Percentiles rank a stretch among this genome's conserved stretches.
phyloP scores from a whole-genome alignment of 805 yeast species.

The Ogataea dorogensis region DNA sequence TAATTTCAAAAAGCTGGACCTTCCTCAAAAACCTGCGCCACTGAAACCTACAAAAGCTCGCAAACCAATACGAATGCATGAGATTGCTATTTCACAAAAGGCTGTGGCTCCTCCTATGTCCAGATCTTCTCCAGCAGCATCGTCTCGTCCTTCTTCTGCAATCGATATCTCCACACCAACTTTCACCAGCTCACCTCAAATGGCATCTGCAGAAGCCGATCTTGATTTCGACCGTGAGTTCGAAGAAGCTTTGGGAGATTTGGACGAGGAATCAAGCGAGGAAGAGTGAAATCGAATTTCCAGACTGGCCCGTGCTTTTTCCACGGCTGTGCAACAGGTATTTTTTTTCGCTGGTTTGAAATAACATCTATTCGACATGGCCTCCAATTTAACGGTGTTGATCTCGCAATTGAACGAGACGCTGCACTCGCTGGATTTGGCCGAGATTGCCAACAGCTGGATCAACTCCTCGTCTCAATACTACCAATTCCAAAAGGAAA shows the following conservation, averaged over 20 bases:
- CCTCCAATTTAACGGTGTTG: constrained; percentile 22
- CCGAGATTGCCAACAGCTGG: constrained; percentile 16
- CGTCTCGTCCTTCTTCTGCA: constrained; percentile 3
- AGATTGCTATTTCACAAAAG: constrained; percentile 14
- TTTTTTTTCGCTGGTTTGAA: constrained; percentile 6
- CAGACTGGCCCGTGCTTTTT: neutral
- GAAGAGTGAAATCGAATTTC: constrained; percentile 31
- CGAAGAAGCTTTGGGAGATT: constrained; percentile 25
- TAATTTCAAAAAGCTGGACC: constrained; percentile 13
- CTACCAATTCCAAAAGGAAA: constrained; percentile 10
- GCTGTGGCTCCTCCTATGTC: neutral
- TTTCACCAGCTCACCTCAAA: constrained; percentile 4
- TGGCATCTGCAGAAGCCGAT: constrained; percentile 10
- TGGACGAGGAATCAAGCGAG: constrained; percentile 29
- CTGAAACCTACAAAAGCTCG: constrained; percentile 2
- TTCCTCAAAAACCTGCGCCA: constrained; percentile 1
- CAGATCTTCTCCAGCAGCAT: neutral
- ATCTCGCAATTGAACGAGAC: constrained; percentile 26
- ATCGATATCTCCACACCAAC: constrained; percentile 3
- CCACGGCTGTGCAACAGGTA: constrained; percentile 6
- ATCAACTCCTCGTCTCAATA: constrained; percentile 17
- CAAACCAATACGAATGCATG: constrained; percentile 21
- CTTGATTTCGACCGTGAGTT: constrained; percentile 26
- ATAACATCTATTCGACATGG: constrained; percentile 6
- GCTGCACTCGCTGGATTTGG: constrained; percentile 21